phyloP scores from a whole-genome alignment of 352 stramenopile genomes.

The Phytopythium chamaehyphon region DNA sequence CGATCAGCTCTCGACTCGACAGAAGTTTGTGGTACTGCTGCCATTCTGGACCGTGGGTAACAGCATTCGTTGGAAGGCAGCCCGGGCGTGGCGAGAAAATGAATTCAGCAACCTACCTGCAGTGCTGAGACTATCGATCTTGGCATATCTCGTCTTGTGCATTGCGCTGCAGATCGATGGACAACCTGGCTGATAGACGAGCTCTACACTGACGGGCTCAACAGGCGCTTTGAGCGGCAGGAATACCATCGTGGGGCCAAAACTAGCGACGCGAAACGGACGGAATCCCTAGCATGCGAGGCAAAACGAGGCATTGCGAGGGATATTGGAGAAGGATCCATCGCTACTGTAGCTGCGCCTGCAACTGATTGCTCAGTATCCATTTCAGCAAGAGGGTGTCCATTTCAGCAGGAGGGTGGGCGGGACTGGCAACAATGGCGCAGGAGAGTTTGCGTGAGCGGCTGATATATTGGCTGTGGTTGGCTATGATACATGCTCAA shows the following conservation, averaged over 20 bases:
- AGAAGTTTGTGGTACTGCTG: constrained; percentile 68
- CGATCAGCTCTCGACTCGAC: constrained; percentile 44
- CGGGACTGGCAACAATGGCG: too few species aligned
- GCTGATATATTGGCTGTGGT: too few species aligned
- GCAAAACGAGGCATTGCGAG: background rate
- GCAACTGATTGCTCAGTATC: too few species aligned
- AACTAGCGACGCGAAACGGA: constrained; percentile 3
- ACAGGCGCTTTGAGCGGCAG: background rate
- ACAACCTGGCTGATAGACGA: background rate
- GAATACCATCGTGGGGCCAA: background rate
- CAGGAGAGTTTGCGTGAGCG: too few species aligned
- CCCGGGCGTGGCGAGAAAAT: background rate
- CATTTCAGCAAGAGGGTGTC: too few species aligned
- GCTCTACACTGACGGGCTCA: background rate
- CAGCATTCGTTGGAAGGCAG: too few species aligned
- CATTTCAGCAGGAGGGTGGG: too few species aligned
- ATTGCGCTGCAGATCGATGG: constrained; percentile 16
- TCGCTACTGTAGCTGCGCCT: too few species aligned
- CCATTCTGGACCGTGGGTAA: constrained; percentile 60
- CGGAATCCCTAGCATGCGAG: background rate
- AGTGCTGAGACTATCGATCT: constrained; percentile 80
- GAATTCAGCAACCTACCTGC: constrained; percentile 22
- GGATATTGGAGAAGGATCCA: background rate
- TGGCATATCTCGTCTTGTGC: constrained; percentile 51
- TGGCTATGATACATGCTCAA: too few species aligned